These are phyloP conservation scores for Aegilops tauschii DNA, from an alignment of 176 grass and related monocot genomes.

Conservation along the genomic window DNA sequence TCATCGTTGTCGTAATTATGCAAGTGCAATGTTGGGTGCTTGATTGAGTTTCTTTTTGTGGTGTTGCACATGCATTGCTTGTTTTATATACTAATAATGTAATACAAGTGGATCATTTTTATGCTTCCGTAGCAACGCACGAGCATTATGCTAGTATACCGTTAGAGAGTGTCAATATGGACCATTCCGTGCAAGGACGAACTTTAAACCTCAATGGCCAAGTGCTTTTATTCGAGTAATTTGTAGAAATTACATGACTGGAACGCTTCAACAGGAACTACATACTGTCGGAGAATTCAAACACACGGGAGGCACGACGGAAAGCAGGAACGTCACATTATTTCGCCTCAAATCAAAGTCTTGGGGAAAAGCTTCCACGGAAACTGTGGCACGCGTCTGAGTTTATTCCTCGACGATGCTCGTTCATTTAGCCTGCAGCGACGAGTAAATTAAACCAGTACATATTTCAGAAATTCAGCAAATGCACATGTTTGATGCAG, in stretches of 20 bases:
- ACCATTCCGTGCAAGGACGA: no score
- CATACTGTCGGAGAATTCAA: not conserved
- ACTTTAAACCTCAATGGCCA: no score
- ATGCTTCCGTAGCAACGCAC: no score
- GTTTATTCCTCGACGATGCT: not conserved
- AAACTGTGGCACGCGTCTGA: not conserved
- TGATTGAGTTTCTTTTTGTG: no score
- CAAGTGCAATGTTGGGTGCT: no score
- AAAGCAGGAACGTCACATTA: not conserved
- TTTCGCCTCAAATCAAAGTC: not conserved
- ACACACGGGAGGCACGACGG: not conserved
- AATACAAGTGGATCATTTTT: no score
- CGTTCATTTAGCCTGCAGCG: not conserved
- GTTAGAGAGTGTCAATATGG: no score
- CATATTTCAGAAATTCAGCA: not conserved
- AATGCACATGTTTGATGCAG: not conserved
- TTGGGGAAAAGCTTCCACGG: not conserved
- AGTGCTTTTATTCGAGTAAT: no score
- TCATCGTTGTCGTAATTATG: no score
- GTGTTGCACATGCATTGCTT: no score
- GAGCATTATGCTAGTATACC: no score
- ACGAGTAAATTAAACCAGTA: not conserved
- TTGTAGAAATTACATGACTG: not conserved
- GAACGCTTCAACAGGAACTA: not conserved
- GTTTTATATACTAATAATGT: no score